phyloP scores from a whole-genome alignment of 495 filamentous ascomycete species.

The Aspergillus hancockii region DNA sequence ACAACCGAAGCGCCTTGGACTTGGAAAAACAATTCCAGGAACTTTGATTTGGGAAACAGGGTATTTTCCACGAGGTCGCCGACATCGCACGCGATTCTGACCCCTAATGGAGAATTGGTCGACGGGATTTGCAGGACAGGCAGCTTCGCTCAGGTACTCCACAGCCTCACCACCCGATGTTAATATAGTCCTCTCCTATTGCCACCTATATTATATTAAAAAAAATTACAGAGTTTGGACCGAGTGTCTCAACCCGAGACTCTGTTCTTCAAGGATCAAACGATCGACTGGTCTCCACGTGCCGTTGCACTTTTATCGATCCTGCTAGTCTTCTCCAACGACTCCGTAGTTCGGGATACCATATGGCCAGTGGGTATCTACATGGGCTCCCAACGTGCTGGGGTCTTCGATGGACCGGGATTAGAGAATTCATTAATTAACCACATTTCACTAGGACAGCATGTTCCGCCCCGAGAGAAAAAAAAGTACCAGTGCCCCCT shows the following conservation, averaged over 20 bases:
- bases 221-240: slow-evolving; percentile 2
- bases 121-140: not conserved
- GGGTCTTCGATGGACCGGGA: not conserved
- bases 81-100: slow-evolving; percentile 2
- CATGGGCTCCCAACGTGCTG: not conserved
- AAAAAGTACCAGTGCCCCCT: not conserved
- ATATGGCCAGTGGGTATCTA: slow-evolving; percentile 7
- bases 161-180: not conserved
- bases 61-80: not conserved
- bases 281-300: slow-evolving; percentile 28
- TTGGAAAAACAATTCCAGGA: slow-evolving; percentile 9
- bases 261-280: slow-evolving; percentile 19
- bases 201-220: not conserved
- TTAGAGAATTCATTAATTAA: slow-evolving; percentile 1
- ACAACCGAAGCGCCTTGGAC: slow-evolving; percentile 17
- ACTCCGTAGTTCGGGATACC: slow-evolving; percentile 3
- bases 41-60: slow-evolving; percentile 13
- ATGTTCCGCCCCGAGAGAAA: not conserved
- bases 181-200: not conserved
- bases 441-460: not conserved
- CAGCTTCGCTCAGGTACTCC: not conserved
- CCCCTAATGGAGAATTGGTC: not conserved
- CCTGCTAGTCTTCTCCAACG: slow-evolving; percentile 22
- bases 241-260: slow-evolving; percentile 5
- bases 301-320: slow-evolving; percentile 31